These are phyloP conservation scores for Erysimum cheiri DNA, from an alignment of 441 rosid genomes.

Conservation along the genomic window DNA sequence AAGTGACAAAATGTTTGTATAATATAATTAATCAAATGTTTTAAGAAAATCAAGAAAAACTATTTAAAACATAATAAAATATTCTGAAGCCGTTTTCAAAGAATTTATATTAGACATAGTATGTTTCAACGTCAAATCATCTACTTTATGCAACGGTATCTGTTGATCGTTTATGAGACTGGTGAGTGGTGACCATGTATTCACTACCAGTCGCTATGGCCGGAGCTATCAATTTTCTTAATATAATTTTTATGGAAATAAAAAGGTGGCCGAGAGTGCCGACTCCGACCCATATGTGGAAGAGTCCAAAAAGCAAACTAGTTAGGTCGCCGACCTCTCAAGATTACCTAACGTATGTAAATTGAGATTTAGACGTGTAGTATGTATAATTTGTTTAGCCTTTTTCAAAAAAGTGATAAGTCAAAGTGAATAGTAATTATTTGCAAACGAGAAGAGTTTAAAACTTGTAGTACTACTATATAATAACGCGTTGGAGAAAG, in stretches of 20 bases:
- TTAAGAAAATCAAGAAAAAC: too few relatives aligned
- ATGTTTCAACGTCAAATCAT: neutral
- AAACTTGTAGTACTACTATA: too few relatives aligned
- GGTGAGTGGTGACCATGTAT: neutral
- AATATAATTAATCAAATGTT: too few relatives aligned
- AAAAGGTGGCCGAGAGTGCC: constrained; percentile 29
- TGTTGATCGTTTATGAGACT: neutral
- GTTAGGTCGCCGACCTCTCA: constrained; percentile 35
- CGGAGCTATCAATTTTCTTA: neutral
- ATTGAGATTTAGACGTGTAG: neutral
- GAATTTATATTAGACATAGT: too few relatives aligned
- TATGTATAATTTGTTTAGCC: too few relatives aligned
- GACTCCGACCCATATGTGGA: constrained; percentile 48
- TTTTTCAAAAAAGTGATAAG: too few relatives aligned
- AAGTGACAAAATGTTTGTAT: too few relatives aligned
- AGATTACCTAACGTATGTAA: neutral
- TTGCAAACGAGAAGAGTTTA: too few relatives aligned
- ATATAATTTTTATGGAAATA: neutral
- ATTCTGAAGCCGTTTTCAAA: too few relatives aligned
- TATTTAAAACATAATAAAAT: too few relatives aligned
- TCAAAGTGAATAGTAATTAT: too few relatives aligned
- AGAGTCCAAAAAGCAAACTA: constrained; percentile 24
- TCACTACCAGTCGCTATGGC: constrained; percentile 9
- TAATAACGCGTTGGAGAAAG: neutral
- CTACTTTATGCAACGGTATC: neutral